Percentiles rank a stretch among this genome's conserved stretches.
Evolutionary conservation across 169 alveolate species (phyloP).

Genomic region (Toxoplasma gondii): DNA sequence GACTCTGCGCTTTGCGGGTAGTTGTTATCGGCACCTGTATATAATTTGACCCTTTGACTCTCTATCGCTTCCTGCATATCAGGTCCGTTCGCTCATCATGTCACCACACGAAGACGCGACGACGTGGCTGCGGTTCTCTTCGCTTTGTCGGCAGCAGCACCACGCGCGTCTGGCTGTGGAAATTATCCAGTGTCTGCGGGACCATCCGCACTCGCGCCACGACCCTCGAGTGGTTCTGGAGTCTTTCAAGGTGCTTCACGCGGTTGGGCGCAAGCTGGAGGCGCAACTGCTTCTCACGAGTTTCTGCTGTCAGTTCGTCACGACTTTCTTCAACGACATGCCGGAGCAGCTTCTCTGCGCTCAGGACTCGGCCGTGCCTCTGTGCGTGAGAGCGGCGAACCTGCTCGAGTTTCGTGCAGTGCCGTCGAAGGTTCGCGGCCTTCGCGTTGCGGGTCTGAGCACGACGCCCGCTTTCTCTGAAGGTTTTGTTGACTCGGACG

Average conservation of each 20-base stretch:
- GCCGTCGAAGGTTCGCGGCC: background rate
- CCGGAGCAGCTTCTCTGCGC: conserved; percentile 13
- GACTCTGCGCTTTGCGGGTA: no score
- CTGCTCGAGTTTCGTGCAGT: conserved; percentile 19
- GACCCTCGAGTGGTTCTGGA: conserved; percentile 71
- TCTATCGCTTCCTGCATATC: background rate
- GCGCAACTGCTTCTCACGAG: conserved; percentile 50
- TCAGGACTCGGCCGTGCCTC: conserved; percentile 3
- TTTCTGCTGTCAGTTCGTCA: conserved; percentile 20
- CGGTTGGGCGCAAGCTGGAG: conserved; percentile 64
- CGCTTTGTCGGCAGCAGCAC: conserved; percentile 65
- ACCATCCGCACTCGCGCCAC: conserved; percentile 58
- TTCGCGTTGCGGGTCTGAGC: background rate
- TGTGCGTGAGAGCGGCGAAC: background rate
- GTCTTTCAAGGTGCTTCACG: conserved; percentile 68
- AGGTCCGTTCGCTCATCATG: conserved; percentile 66
- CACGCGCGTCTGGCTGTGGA: conserved; percentile 52
- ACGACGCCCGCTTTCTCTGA: background rate
- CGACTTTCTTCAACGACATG: conserved; percentile 18
- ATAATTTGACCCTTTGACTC: no score
- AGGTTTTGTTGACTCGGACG: background rate
- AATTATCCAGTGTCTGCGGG: conserved; percentile 44
- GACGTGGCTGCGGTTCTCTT: conserved; percentile 67
- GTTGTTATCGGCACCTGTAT: no score
- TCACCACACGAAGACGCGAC: conserved; percentile 66